Conservation (phyloP, 768 basidiomycete species). For the Tricholoma bakamatsutake region DNA sequence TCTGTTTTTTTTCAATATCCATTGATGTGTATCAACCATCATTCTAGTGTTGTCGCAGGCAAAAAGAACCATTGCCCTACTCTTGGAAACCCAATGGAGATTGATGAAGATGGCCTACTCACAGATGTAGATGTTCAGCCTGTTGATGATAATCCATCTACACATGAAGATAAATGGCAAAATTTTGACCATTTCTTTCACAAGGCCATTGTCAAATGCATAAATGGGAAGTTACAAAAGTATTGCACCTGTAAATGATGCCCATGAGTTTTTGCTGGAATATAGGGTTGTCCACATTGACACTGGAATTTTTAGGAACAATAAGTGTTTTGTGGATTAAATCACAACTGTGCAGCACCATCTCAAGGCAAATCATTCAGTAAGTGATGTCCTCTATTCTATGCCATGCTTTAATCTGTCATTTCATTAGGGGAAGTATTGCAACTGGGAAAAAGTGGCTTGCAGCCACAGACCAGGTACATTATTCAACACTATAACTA, state of each 20-base stretch:
- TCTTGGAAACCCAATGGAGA: not conserved
- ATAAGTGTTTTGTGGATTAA: not conserved
- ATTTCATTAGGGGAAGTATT: no score
- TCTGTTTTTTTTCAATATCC: no score
- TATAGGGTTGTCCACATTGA: not conserved
- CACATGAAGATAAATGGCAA: not conserved
- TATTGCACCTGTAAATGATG: not conserved
- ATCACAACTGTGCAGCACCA: no score
- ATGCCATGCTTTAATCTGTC: no score
- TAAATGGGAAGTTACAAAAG: not conserved
- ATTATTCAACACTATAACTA: conserved; percentile 3
- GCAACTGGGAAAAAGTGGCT: conserved; percentile 30
- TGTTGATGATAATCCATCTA: not conserved
- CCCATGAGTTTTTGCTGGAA: not conserved
- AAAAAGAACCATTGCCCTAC: no score
- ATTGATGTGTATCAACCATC: no score
- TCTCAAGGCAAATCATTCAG: no score
- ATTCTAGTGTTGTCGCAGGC: no score
- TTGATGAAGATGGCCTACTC: not conserved
- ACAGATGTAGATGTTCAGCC: not conserved
- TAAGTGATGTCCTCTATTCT: no score
- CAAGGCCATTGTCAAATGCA: not conserved
- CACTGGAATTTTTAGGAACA: no score
- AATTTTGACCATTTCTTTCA: not conserved
- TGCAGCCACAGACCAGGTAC: conserved; percentile 33